Evolutionary conservation across 257 asterid genomes (phyloP), one percentile per base, ranked within the genome.

Genomic region (Rhazya stricta): DNA sequence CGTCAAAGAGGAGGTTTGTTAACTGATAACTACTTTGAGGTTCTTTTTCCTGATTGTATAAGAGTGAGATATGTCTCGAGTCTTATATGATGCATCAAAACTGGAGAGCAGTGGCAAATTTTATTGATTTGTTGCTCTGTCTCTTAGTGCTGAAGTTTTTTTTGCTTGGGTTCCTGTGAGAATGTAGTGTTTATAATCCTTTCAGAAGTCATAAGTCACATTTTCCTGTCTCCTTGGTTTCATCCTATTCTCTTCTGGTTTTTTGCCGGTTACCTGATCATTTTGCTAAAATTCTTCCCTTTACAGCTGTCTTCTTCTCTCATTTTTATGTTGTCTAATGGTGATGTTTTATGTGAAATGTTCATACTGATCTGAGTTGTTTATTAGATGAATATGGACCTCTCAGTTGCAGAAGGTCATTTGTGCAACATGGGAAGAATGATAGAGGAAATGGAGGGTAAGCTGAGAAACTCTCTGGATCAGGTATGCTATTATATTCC

Each of bases 401-500:
- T 91, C 70, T 68, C 94, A 39, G 85, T 91, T 74, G 85, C 89
- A 42, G 98, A 95, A 77, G 99, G 98, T 73, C 99, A 95, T 85
- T 84, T 95, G 53, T 86, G 94, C 82, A 95, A 95, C 74, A 92
- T 95, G 99, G 99, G 99, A 78, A 92, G 77, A 84, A 91, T 95
- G 99, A 91, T 95, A 13, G 99, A 95, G 83, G 99, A 95, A 81
- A 89, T 92, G 96, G 99, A 95, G 88, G 88, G 98, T 77, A 92
- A 95, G 84, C 85, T 95, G 86, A 89, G 98, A 71, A 92, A 95
- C 81, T 92, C 98, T 46, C 78, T 95, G 82, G 99, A 95, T 74
- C 99, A 95, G 97, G 99, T 91, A 80, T 36, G 8, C 41, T 18
- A 5, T 27, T 75, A n/a, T 45, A 32, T 56, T 60, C 29, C 63